phyloP scores from a whole-genome alignment of 257 asterid genomes.

The Scutellaria minor region DNA sequence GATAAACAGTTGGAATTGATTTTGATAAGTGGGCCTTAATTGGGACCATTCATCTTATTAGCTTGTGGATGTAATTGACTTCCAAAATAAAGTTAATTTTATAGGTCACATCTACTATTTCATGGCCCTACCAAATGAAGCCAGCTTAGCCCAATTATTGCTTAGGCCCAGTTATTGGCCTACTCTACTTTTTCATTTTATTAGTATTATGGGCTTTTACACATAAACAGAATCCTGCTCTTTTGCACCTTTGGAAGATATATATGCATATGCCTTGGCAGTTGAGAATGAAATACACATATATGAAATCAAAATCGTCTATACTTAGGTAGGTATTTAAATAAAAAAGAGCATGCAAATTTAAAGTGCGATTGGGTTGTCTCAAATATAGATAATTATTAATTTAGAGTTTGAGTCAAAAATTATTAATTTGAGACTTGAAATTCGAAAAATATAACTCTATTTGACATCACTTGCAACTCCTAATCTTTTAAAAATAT shows the following conservation, averaged over 20 bases:
- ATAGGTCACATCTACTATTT: slow-evolving; percentile 19
- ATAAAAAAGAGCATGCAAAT: too few relatives aligned
- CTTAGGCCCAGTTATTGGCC: slow-evolving; percentile 28
- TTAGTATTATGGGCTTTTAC: slow-evolving; percentile 27
- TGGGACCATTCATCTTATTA: slow-evolving; percentile 29
- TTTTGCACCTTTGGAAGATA: background rate
- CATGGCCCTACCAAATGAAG: slow-evolving; percentile 20
- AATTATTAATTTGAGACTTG: too few relatives aligned
- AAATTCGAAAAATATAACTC: too few relatives aligned
- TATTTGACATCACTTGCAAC: too few relatives aligned
- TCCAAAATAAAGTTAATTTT: background rate
- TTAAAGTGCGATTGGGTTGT: too few relatives aligned
- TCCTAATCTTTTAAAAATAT: too few relatives aligned
- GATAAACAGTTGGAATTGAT: slow-evolving; percentile 20
- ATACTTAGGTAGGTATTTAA: too few relatives aligned
- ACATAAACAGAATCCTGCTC: background rate
- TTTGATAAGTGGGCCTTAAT: slow-evolving; percentile 34
- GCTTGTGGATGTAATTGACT: slow-evolving; percentile 32
- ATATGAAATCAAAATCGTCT: too few relatives aligned
- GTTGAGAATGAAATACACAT: background rate
- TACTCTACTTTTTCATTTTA: background rate
- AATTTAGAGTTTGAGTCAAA: too few relatives aligned
- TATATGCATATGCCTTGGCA: background rate
- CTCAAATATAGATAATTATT: too few relatives aligned
- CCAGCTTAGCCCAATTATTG: slow-evolving; percentile 17